Evolutionary conservation across 208 protist species (phyloP).

Genomic region (Zelonia costaricensis): DNA sequence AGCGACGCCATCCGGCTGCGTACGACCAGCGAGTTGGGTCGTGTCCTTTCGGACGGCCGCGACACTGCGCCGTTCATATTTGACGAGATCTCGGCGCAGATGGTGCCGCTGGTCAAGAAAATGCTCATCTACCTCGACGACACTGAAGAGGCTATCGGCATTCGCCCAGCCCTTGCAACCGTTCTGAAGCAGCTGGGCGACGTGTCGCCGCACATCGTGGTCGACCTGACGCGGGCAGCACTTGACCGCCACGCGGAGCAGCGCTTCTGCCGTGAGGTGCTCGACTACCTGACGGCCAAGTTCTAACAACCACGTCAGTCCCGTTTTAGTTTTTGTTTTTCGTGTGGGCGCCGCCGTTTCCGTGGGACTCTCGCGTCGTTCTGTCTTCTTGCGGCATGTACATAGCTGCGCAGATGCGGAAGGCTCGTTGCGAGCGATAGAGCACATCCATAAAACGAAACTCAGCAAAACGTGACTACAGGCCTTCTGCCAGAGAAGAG

Average conservation of each 20-base stretch:
- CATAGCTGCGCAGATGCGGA: too few species aligned
- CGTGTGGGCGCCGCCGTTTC: too few species aligned
- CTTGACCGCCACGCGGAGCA: conserved; percentile 51
- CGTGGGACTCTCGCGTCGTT: too few species aligned
- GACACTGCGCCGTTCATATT: conserved; percentile 31
- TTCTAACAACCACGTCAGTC: conserved; percentile 17
- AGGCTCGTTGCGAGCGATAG: too few species aligned
- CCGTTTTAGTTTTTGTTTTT: too few species aligned
- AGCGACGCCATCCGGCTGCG: conserved; percentile 66
- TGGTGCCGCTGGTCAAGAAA: conserved; percentile 72
- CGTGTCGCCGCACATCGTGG: conserved; percentile 61
- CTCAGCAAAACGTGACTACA: too few species aligned
- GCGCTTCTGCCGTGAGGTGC: conserved; percentile 44
- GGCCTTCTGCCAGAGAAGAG: too few species aligned
- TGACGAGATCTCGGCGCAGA: conserved; percentile 63
- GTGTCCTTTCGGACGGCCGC: conserved; percentile 21
- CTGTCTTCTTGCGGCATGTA: too few species aligned
- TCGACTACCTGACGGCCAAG: conserved; percentile 43
- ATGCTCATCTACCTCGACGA: conserved; percentile 88
- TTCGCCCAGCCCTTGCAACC: conserved; percentile 42
- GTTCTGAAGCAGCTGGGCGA: conserved; percentile 53
- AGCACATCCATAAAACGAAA: too few species aligned
- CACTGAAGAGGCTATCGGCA: conserved; percentile 62
- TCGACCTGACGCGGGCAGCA: conserved; percentile 50
- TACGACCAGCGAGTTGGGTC: conserved; percentile 41